These are phyloP conservation scores for Pichia heedii DNA, from an alignment of 805 yeast species.

Conservation along the genomic window DNA sequence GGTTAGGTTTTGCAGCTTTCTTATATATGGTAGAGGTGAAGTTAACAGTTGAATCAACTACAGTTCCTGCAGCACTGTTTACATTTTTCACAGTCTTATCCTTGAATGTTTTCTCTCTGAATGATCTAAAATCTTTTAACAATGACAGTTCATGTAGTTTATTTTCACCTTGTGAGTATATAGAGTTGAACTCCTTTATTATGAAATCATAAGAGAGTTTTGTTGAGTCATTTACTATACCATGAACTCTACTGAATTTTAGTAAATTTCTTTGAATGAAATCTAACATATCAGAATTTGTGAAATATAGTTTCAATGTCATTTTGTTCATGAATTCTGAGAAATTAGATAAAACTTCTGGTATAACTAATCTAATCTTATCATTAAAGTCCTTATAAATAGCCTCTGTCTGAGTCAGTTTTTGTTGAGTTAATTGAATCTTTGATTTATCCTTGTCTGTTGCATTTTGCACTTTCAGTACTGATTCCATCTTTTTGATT, in stretches of 20 bases:
- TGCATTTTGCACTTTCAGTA: conserved; percentile 18
- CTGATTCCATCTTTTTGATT: conserved; percentile 30
- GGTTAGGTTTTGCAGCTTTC: conserved; percentile 26
- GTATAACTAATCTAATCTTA: conserved; percentile 34
- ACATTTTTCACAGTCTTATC: conserved; percentile 22
- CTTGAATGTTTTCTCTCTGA: conserved; percentile 30
- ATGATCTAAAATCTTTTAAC: conserved; percentile 29
- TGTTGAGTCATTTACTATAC: conserved; percentile 16
- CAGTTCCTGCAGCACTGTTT: conserved; percentile 19
- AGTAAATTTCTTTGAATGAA: conserved; percentile 25
- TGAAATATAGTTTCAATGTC: conserved; percentile 30
- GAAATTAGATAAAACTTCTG: conserved; percentile 36
- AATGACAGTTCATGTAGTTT: conserved; percentile 32
- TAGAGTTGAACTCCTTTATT: conserved; percentile 30
- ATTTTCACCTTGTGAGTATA: conserved; percentile 28
- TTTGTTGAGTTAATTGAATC: conserved; percentile 25
- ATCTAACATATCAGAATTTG: conserved; percentile 29
- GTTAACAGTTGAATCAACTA: conserved; percentile 23
- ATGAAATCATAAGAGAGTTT: conserved; percentile 26
- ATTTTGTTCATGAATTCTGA: conserved; percentile 42
- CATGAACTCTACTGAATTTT: conserved; percentile 25
- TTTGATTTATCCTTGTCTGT: conserved; percentile 32
- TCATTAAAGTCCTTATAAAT: conserved; percentile 31
- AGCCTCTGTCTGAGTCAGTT: conserved; percentile 24
- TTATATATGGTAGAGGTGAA: conserved; percentile 25